Conservation (phyloP, 306 rosid genomes). For the Cyclanthera cordifolia region DNA sequence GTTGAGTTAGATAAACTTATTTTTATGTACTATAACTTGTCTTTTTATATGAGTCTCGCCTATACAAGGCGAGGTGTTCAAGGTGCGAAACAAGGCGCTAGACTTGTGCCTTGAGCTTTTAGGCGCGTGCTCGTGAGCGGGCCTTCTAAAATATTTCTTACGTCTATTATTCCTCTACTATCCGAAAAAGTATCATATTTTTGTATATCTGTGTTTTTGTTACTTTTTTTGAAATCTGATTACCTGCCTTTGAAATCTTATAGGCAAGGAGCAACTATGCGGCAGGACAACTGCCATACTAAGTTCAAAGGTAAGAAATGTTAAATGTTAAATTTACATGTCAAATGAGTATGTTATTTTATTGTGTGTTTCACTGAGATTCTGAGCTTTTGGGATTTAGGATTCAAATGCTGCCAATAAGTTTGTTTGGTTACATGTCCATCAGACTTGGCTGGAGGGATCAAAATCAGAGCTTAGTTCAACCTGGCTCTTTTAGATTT, state of each 20-base stretch:
- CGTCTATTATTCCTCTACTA: too few relatives aligned
- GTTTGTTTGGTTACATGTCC: slow-evolving; percentile 46
- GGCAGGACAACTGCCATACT: slow-evolving; percentile 26
- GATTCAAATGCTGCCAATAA: slow-evolving; percentile 25
- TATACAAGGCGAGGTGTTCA: too few relatives aligned
- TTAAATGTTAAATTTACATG: too few relatives aligned
- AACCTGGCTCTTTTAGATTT: slow-evolving; percentile 24
- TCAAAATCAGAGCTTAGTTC: slow-evolving; percentile 21
- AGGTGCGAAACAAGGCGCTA: too few relatives aligned
- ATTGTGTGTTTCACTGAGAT: slow-evolving; percentile 6
- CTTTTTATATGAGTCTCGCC: too few relatives aligned
- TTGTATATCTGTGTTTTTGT: background rate
- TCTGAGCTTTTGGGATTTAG: slow-evolving; percentile 31
- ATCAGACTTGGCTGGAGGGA: slow-evolving; percentile 44
- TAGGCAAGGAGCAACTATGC: slow-evolving; percentile 26
- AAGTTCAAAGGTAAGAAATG: slow-evolving; percentile 27
- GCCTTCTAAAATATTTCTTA: too few relatives aligned
- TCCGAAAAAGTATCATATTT: background rate
- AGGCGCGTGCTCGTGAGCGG: too few relatives aligned
- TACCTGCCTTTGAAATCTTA: too few relatives aligned
- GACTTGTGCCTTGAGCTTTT: too few relatives aligned
- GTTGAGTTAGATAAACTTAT: too few relatives aligned
- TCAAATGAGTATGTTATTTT: background rate
- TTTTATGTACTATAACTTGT: too few relatives aligned
- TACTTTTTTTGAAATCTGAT: background rate